Evolutionary conservation across 2,329 filamentous ascomycete genomes (phyloP).

Genomic region (Cladosporium sp.): DNA sequence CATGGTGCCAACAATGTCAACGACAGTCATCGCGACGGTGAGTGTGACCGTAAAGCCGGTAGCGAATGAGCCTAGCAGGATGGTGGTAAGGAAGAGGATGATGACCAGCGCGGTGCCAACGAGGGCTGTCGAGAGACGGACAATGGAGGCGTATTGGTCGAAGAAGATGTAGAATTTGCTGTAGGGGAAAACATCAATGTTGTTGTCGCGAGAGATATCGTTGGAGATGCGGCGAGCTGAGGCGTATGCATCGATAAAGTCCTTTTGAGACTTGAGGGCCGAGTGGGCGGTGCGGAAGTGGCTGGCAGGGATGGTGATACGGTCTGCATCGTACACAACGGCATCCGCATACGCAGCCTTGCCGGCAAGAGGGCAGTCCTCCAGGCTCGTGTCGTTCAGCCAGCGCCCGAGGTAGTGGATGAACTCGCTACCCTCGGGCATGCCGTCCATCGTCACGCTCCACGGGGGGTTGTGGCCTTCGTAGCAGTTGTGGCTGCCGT

Average conservation of each 20-base stretch:
- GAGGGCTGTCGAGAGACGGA: constrained; percentile 74
- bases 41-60: constrained; percentile 81
- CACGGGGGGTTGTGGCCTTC: constrained; percentile 73
- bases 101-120: constrained; percentile 81
- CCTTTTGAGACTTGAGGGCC: constrained; percentile 80
- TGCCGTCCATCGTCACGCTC: constrained; percentile 86
- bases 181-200: constrained; percentile 90
- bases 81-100: constrained; percentile 76
- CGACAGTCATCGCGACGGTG: constrained; percentile 89
- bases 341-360: constrained; percentile 84
- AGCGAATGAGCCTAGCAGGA: constrained; percentile 79
- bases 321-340: constrained; percentile 72
- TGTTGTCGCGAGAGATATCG: constrained; percentile 71
- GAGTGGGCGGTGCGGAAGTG: constrained; percentile 93
- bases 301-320: constrained; percentile 71
- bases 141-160: constrained; percentile 89
- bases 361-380: constrained; percentile 84
- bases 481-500: constrained; percentile 70
- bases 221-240: constrained; percentile 84
- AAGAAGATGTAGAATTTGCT: constrained; percentile 99
- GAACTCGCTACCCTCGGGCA: constrained; percentile 94
- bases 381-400: constrained; percentile 75
- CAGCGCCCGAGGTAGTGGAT: constrained; percentile 82
- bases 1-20: constrained; percentile 96
- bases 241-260: constrained; percentile 90